These are phyloP conservation scores for Coemansia sp. DNA, from an alignment of 192 early-diverging fungal genomes.

Conservation along the genomic window DNA sequence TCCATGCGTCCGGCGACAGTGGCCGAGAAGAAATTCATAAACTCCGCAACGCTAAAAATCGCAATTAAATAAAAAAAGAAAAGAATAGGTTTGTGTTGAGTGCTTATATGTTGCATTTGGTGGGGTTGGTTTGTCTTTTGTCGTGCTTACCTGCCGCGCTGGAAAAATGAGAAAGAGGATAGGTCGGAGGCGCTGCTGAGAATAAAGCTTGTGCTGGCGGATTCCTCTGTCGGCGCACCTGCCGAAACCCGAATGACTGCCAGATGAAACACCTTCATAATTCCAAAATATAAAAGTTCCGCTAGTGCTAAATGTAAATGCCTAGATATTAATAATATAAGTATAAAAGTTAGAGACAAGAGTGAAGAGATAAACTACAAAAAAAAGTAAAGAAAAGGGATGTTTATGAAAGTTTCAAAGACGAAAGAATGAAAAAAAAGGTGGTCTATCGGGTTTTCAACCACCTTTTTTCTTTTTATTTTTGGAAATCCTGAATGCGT, in stretches of 20 bases:
- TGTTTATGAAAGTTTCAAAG: too few species aligned
- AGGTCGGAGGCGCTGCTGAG: constrained; percentile 65
- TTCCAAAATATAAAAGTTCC: not conserved
- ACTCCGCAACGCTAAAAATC: constrained; percentile 72
- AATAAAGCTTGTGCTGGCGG: constrained; percentile 49
- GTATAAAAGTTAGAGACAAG: not conserved
- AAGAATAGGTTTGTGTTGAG: not conserved
- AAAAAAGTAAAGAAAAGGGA: too few species aligned
- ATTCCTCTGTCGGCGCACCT: constrained; percentile 3
- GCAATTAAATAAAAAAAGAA: not conserved
- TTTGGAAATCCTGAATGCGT: too few species aligned
- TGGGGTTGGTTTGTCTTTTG: not conserved
- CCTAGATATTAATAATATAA: not conserved
- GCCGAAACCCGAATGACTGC: constrained; percentile 31
- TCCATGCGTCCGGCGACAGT: constrained; percentile 84
- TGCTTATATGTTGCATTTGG: not conserved
- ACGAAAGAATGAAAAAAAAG: too few species aligned
- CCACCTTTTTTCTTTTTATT: too few species aligned
- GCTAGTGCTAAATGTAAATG: not conserved
- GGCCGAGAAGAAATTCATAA: constrained; percentile 80
- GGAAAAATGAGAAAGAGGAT: constrained; percentile 80
- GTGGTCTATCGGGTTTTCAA: too few species aligned
- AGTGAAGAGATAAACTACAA: too few species aligned
- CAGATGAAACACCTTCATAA: constrained; percentile 44
- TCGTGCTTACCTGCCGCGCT: constrained; percentile 67